phyloP scores from a whole-genome alignment of 176 grass and related monocot species.

The Musa itinerans region DNA sequence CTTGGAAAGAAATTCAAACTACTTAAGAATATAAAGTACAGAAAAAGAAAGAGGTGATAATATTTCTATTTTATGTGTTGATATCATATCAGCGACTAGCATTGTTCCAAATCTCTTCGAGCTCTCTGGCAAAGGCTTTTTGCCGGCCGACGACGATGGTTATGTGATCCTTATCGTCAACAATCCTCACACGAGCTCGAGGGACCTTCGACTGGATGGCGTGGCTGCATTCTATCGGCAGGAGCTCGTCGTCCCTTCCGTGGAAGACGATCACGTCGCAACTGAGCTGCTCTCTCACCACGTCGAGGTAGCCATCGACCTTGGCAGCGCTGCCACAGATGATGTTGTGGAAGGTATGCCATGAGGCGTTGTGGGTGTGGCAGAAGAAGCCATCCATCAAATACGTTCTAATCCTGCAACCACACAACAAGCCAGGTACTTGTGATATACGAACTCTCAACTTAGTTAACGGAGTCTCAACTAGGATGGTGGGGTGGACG shows the following conservation, averaged over 20 bases:
- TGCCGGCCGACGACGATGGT: slow-evolving; percentile 86
- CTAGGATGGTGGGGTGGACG: too few relatives aligned
- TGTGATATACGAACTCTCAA: too few relatives aligned
- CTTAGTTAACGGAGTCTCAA: too few relatives aligned
- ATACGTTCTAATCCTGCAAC: slow-evolving; percentile 78
- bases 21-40: too few relatives aligned
- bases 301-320: slow-evolving; percentile 67
- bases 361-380: slow-evolving; percentile 84
- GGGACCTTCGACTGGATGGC: slow-evolving; percentile 63
- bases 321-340: slow-evolving; percentile 87
- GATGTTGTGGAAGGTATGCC: slow-evolving; percentile 95
- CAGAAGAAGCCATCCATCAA: slow-evolving; percentile 99
- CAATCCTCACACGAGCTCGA: slow-evolving; percentile 48
- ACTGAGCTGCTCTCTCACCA: slow-evolving; percentile 55
- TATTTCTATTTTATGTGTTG: too few relatives aligned
- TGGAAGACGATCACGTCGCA: slow-evolving; percentile 79
- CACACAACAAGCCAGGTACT: too few relatives aligned
- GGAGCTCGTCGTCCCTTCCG: slow-evolving; percentile 74
- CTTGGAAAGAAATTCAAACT: too few relatives aligned
- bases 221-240: slow-evolving; percentile 77
- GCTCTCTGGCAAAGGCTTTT: slow-evolving; percentile 74
- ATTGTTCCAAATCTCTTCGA: slow-evolving; percentile 79
- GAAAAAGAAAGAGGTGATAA: too few relatives aligned
- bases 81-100: not conserved
- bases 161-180: slow-evolving; percentile 78